Percentiles rank a stretch among this genome's conserved stretches.
Evolutionary conservation across 228 moss, liverwort and hornwort genomes (phyloP).

Genomic region (Sphagnum fallax): DNA sequence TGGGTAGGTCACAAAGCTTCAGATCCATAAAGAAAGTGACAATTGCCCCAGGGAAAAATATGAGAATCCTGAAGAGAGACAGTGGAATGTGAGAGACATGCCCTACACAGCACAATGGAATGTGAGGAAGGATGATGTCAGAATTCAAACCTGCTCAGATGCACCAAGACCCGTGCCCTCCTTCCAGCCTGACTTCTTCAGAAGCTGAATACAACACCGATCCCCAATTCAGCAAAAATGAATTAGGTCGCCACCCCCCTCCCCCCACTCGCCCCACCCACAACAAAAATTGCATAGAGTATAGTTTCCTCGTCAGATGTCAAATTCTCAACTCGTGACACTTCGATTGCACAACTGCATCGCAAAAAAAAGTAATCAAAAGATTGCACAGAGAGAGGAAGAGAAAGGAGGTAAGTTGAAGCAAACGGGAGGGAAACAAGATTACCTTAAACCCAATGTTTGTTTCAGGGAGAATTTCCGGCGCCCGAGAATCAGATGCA

Average conservation of each 20-base stretch:
- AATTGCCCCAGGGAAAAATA: no score
- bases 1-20: no score
- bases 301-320: neutral
- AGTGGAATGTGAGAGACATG: no score
- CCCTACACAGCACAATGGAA: no score
- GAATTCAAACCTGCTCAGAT: conserved; percentile 34
- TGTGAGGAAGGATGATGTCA: no score
- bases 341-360: neutral
- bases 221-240: no score
- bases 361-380: neutral
- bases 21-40: no score
- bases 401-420: neutral
- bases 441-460: conserved; percentile 80
- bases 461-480: conserved; percentile 40
- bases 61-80: no score
- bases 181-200: conserved; percentile 65
- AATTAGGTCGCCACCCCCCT: no score
- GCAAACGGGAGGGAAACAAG: neutral
- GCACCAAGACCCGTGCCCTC: conserved; percentile 50
- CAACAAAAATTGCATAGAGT: neutral
- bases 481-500: conserved; percentile 10
- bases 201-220: neutral
- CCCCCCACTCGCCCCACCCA: neutral
- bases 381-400: neutral
- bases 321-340: neutral